Conservation (phyloP, 2,329 filamentous ascomycete genomes). For the Fusarium armeniacum region DNA sequence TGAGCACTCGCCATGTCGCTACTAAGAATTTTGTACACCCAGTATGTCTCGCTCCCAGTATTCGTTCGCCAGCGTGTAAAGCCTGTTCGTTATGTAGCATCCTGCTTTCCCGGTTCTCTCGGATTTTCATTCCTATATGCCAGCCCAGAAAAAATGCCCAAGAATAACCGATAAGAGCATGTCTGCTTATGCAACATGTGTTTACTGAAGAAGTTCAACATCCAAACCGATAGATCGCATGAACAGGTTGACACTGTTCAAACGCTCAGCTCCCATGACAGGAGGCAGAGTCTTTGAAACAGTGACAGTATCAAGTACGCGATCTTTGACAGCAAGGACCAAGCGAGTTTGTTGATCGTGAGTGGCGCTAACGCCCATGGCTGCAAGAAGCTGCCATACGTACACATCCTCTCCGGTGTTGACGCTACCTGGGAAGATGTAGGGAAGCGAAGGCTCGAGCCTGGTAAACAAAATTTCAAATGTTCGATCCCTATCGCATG, state of each 20-base stretch:
- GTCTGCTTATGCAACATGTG: constrained; percentile 29
- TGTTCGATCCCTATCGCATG: constrained; percentile 72
- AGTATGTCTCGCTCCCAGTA: constrained; percentile 38
- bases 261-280: constrained; percentile 84
- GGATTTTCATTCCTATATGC: constrained; percentile 46
- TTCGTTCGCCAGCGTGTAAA: constrained; percentile 44
- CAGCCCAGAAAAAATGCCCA: constrained; percentile 49
- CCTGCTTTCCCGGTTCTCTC: constrained; percentile 42
- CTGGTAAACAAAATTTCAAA: constrained; percentile 91
- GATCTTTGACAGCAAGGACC: constrained; percentile 96
- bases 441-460: constrained; percentile 84
- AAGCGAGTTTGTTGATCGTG: constrained; percentile 95
- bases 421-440: constrained; percentile 92
- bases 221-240: constrained; percentile 99
- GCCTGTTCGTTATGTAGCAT: constrained; percentile 31
- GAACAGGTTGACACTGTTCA: constrained; percentile 96
- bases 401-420: constrained; percentile 94
- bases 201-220: constrained; percentile 76
- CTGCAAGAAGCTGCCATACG: constrained; percentile 97
- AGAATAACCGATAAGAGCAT: constrained; percentile 46
- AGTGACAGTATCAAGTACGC: constrained; percentile 93
- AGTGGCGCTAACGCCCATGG: constrained; percentile 92
- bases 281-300: constrained; percentile 90
- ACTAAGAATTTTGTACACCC: constrained; percentile 45
- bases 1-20: constrained; percentile 38